These are phyloP conservation scores for Penicillium sp. DNA, from an alignment of 2,329 filamentous ascomycete species.

Conservation along the genomic window DNA sequence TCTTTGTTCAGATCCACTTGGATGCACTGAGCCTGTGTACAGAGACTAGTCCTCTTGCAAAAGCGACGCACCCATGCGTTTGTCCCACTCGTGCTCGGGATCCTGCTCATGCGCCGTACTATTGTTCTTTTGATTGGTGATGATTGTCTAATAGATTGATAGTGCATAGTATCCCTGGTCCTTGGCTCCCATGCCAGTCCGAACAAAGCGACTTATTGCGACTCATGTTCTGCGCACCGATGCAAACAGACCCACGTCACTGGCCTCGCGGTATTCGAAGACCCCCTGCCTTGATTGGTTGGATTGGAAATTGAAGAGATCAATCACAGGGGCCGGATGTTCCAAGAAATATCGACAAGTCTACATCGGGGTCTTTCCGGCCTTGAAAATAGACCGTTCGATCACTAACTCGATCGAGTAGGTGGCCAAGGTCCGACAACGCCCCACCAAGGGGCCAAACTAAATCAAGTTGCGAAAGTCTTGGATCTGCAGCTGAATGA, in stretches of 20 bases:
- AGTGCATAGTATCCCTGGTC: background rate
- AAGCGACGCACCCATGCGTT: background rate
- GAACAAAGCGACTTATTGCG: background rate
- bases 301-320: background rate
- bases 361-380: background rate
- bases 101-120: background rate
- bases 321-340: background rate
- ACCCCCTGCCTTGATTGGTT: background rate
- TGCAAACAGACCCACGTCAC: background rate
- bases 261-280: too few species aligned
- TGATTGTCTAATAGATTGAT: slow-evolving; percentile 10
- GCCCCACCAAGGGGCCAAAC: background rate
- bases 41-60: background rate
- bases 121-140: background rate
- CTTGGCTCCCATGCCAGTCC: background rate
- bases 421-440: background rate
- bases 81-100: background rate
- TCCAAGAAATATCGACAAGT: too few species aligned
- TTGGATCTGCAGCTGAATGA: too few species aligned
- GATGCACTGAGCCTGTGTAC: background rate
- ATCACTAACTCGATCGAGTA: background rate
- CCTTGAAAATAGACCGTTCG: background rate
- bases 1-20: too few species aligned
- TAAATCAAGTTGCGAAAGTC: background rate
- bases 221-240: background rate